Evolutionary conservation across 768 basidiomycete species (phyloP), one percentile per base, ranked within the genome.

Genomic region (Mycena vulgaris): DNA sequence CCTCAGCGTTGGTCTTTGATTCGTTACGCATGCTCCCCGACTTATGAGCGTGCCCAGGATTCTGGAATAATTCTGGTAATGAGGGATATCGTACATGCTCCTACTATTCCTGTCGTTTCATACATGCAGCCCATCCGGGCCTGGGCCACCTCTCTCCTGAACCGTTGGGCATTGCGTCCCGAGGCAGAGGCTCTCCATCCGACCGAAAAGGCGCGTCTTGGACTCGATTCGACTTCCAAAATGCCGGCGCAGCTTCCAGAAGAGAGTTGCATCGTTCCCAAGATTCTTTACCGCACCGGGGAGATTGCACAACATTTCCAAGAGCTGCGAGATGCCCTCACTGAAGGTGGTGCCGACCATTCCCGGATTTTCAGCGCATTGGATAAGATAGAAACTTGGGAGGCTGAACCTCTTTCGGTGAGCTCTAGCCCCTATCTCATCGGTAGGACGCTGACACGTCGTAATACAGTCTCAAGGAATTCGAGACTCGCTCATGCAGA

Each of bases 31-130:
- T 25, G 14, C 19, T 30, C 30, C 19, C 52, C 14, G 25, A 33
- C 25, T 62, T 17, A 61, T 21, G 2, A 42, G 19, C 2, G 5
- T 9, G 17, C 13, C 27, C 59, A 68, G 66, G 59, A 37, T 7
- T 68, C 66, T n/a, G 66, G 66, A 60, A 68, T 68, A 53, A 68
- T 33, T 25, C 8, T 30, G 25, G 59, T 48, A 2, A 56, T 68
- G 51, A 27, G 42, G 48, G 66, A 62, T n/a, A 61, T 68, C 4
- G 51, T 68, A 3, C 13, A 60, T n/a, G 66, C 59, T 10, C 66
- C 66, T 16, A 55, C 31, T 4, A 68, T 68, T 27, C 66, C 66
- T n/a, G 39, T 68, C 19, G 48, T 68, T 28, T 68, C 66, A 1
- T 62, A 55, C 59, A 53, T 62, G 66, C 51, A 53, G 33, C 51